Evolutionary conservation across 2,329 filamentous ascomycete genomes (phyloP), one percentile per base, ranked within the genome.

Genomic region (Exophiala sp.): DNA sequence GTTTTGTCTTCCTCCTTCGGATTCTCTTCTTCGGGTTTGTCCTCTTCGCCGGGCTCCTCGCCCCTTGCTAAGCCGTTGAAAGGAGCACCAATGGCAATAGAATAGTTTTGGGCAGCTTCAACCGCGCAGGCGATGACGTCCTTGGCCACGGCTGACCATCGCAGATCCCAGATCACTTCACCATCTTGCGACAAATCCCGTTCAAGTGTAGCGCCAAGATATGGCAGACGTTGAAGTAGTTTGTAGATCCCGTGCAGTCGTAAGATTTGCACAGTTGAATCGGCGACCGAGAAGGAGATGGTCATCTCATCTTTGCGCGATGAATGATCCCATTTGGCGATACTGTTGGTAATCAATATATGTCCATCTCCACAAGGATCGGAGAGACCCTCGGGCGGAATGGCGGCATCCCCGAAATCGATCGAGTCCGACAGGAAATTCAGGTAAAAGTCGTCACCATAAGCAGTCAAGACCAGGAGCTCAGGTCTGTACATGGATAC

Each of bases 311-410:
- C 57, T 32, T 43, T 39, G 21, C 49, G 40, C 9, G 29, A 40
- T 13, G 46, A 44, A 7, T 41, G 35, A 16, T 60, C 56, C 59
- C 57, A 60, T 29, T 50, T 44, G n/a, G 57, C 50, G 29, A 60
- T 58, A 43, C 58, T 59, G 46, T 59, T 58, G 27, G 58, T 50
- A 13, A 58, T 60, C 47, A 59, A 29, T 24, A 60, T 57, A 23
- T 50, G 53, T 7, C 57, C 55, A 22, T 57, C 45, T 2, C 40
- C 53, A 35, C 58, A 60, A 21, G 55, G 53, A 24, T 54, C 51
- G 23, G 24, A 30, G 8, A 43, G 35, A 16, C 43, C 32, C 13
- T 51, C 57, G 13, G 38, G 30, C n/a, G 27, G 21, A 10, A 59
- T 43, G 35, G 51, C 51, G 2, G 52, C 46, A 2, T 43, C 39